Evolutionary conservation across 805 yeast species (phyloP), one percentile per base, ranked within the genome.

Genomic region (Candida sanyiensis): DNA sequence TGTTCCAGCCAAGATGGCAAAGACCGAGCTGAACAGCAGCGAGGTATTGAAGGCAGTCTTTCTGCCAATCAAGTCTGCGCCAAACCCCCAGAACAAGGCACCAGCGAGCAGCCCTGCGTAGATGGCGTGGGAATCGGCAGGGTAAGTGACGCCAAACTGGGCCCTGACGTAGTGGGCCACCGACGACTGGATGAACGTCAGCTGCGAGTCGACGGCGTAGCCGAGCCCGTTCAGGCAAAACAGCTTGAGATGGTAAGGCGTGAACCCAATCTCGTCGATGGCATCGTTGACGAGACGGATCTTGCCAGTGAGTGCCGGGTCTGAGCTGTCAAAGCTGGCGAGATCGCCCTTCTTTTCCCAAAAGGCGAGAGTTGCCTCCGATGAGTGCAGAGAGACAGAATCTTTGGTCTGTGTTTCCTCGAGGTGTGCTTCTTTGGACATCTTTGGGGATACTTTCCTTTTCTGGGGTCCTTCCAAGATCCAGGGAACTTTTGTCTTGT

Each of bases 211-310:
- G 10, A 66, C 73, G 4, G 70, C 62, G 42, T 71, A 72, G 21
- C 78, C 78, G 51, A 66, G 63, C 8, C 78, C 78, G 17, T 74
- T 73, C 16, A 72, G 48, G 39, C 61, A 57, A 48, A 72, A 72
- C 8, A 69, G 48, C 45, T 69, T 63, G 26, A 61, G 57, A 41
- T 72, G 77, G 43, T 65, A 70, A 65, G 71, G 66, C 2, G 82
- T 75, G 56, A 76, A 74, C 0, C 82, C 82, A 45, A 76, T 72
- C 45, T 76, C 78, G 51, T 76, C 79, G 31, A 76, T 56, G 6
- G 81, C 76, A 40, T 71, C 59, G 51, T 75, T 73, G 30, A 75
- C 55, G 7, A 74, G 52, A 25, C 52, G 54, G 48, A 72, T 69
- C 38, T 72, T 73, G 7, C 38, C 34, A 26, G 39, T 28, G 2